phyloP scores from a whole-genome alignment of 2,329 filamentous ascomycete genomes.

The Ophiocordyceps camponoti-floridani region DNA sequence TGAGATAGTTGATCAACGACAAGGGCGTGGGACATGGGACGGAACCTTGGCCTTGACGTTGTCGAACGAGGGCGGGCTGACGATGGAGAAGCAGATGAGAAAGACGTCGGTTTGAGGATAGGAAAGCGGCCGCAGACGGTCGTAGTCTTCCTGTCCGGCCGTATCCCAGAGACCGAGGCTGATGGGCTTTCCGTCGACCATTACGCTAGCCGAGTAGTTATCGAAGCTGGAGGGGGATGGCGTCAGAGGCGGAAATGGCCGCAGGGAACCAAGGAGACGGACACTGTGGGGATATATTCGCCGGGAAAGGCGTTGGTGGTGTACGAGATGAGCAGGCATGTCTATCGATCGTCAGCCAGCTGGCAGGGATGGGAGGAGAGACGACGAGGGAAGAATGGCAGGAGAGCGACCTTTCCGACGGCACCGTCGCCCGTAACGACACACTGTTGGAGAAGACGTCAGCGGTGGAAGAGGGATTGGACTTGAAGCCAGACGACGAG shows the following conservation, averaged over 20 bases:
- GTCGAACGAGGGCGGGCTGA: conserved; percentile 93
- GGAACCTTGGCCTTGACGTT: conserved; percentile 95
- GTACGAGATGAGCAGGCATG: conserved; percentile 97
- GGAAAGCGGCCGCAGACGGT: conserved; percentile 80
- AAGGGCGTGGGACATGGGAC: background rate
- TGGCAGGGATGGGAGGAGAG: background rate
- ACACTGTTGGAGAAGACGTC: conserved; percentile 40
- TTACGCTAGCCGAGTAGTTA: conserved; percentile 97
- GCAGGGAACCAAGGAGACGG: conserved; percentile 18
- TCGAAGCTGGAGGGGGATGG: conserved; percentile 50
- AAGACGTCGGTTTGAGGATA: conserved; percentile 98
- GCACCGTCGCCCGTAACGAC: conserved; percentile 98
- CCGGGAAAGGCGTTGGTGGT: conserved; percentile 99
- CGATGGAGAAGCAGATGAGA: conserved; percentile 95
- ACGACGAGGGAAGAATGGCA: background rate
- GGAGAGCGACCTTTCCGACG: conserved; percentile 65
- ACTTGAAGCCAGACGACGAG: conserved; percentile 18
- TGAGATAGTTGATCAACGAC: background rate
- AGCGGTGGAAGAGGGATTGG: conserved; percentile 3
- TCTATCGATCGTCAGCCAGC: conserved; percentile 35
- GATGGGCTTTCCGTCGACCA: conserved; percentile 97
- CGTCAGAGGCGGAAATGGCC: background rate
- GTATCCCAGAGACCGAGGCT: conserved; percentile 97
- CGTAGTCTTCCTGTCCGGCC: conserved; percentile 96
- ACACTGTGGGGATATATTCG: conserved; percentile 99